Evolutionary conservation across 2,329 filamentous ascomycete species (phyloP).

Genomic region (Albifimbria verrucaria): DNA sequence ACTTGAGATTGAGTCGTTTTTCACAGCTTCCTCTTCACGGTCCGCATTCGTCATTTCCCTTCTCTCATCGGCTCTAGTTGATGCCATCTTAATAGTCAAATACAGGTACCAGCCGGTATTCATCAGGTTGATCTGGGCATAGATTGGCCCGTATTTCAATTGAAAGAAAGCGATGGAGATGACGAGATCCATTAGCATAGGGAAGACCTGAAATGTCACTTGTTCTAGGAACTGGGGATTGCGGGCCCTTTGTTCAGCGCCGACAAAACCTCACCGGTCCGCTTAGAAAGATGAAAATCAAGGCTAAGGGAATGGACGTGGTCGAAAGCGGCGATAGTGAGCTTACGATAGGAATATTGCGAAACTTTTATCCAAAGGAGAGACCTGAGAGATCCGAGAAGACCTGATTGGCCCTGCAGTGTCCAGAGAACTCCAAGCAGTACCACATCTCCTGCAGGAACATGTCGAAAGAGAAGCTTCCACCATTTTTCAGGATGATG

Average conservation of each 20-base stretch:
- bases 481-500: too few species aligned
- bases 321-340: conserved; percentile 94
- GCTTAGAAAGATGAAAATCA: conserved; percentile 95
- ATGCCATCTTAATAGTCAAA: conserved; percentile 92
- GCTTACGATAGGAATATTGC: conserved; percentile 91
- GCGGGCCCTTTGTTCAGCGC: conserved; percentile 94
- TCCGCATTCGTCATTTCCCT: conserved; percentile 94
- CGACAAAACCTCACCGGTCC: conserved; percentile 92
- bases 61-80: conserved; percentile 86
- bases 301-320: conserved; percentile 94
- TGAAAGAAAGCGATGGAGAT: conserved; percentile 83
- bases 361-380: conserved; percentile 95
- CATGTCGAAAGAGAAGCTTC: too few species aligned
- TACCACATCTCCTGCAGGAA: conserved; percentile 31
- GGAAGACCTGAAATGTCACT: conserved; percentile 91
- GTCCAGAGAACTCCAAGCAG: conserved; percentile 67
- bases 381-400: conserved; percentile 78
- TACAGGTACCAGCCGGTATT: conserved; percentile 97
- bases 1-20: conserved; percentile 98
- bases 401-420: conserved; percentile 82
- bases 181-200: conserved; percentile 87
- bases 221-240: conserved; percentile 94
- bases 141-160: conserved; percentile 58
- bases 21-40: conserved; percentile 92
- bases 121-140: conserved; percentile 83